phyloP scores from a whole-genome alignment of 2,329 filamentous ascomycete genomes.

The Hysterium pulicare region DNA sequence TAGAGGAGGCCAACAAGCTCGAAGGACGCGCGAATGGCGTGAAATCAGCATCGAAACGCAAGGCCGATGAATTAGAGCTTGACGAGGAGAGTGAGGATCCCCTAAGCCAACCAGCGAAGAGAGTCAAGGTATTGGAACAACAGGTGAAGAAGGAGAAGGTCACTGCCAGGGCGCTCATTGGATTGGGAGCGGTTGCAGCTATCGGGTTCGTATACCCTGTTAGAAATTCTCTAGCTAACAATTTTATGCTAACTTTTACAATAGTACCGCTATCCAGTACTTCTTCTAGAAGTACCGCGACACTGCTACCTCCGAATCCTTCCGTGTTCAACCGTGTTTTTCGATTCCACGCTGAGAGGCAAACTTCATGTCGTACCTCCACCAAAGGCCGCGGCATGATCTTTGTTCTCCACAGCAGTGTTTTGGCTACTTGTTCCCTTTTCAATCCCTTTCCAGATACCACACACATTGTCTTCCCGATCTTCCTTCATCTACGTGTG shows the following conservation, averaged over 20 bases:
- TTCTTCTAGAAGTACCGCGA: background rate
- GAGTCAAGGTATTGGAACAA: constrained; percentile 67
- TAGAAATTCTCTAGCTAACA: background rate
- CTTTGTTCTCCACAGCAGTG: too few relatives aligned
- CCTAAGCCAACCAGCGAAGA: constrained; percentile 62
- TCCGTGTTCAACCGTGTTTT: too few relatives aligned
- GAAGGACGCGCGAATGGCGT: constrained; percentile 28
- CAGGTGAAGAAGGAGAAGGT: constrained; percentile 83
- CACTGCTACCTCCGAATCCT: too few relatives aligned
- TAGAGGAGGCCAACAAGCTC: constrained; percentile 64
- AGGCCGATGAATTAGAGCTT: constrained; percentile 56
- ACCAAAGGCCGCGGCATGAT: too few relatives aligned
- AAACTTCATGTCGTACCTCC: too few relatives aligned
- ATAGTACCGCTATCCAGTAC: background rate
- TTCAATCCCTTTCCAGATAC: too few relatives aligned
- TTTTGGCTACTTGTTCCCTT: too few relatives aligned
- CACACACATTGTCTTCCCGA: background rate
- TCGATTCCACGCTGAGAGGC: too few relatives aligned
- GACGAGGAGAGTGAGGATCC: constrained; percentile 41
- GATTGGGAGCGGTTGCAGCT: constrained; percentile 80
- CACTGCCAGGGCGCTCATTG: constrained; percentile 78
- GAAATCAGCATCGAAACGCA: constrained; percentile 33
- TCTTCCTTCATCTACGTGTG: background rate
- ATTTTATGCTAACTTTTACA: background rate
- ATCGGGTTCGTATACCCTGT: constrained; percentile 69